Conservation (phyloP, 257 asterid species). For the Gynochthodes officinalis region DNA sequence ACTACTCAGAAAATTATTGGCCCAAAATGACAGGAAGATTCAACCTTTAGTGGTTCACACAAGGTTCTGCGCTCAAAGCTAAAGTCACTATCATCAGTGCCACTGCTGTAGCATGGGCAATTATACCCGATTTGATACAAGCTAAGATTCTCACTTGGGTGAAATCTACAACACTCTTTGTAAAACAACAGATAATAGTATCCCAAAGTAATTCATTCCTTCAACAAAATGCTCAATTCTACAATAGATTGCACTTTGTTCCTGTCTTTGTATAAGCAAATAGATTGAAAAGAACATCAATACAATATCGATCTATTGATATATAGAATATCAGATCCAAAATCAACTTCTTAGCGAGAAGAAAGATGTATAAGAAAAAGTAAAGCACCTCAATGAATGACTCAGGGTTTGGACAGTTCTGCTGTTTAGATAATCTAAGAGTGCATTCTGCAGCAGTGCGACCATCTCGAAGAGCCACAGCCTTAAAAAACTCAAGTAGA, state of each 20-base stretch:
- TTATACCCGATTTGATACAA: background rate
- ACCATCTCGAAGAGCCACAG: slow-evolving; percentile 89
- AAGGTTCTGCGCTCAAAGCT: background rate
- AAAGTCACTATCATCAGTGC: background rate
- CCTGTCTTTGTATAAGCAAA: background rate
- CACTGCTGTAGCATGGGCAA: background rate
- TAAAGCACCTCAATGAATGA: slow-evolving; percentile 67
- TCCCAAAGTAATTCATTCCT: background rate
- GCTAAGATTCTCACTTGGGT: background rate
- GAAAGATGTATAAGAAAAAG: slow-evolving; percentile 16
- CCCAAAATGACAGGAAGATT: background rate
- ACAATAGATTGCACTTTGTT: background rate
- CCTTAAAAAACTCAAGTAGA: slow-evolving; percentile 77
- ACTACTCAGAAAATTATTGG: background rate
- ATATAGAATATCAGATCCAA: background rate
- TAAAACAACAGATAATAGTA: background rate
- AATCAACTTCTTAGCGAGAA: background rate
- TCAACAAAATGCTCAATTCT: background rate
- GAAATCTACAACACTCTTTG: background rate
- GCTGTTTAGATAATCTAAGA: slow-evolving; percentile 69
- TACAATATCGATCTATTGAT: background rate
- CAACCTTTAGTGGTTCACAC: slow-evolving; percentile 2
- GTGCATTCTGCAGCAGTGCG: slow-evolving; percentile 82
- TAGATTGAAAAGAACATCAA: background rate
- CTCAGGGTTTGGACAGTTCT: slow-evolving; percentile 72